Conservation (phyloP, 306 rosid genomes). For the Cucumis hystrix region DNA sequence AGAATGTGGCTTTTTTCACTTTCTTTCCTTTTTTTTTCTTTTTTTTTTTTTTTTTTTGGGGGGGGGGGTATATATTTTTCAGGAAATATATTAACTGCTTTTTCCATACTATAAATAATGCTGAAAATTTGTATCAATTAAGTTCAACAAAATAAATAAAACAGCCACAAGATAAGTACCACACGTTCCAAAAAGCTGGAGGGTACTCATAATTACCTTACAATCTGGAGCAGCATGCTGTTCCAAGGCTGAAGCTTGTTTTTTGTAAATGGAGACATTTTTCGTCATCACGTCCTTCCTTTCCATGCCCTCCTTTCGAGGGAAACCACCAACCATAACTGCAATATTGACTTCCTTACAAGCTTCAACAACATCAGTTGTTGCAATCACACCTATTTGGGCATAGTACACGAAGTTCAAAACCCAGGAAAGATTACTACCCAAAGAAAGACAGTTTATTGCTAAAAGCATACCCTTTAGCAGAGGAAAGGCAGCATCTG, state of each 20-base stretch:
- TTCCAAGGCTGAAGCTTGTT: slow-evolving; percentile 91
- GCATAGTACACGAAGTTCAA: not conserved
- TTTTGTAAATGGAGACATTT: slow-evolving; percentile 80
- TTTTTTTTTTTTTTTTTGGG: not conserved
- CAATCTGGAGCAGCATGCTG: slow-evolving; percentile 84
- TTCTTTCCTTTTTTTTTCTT: no score
- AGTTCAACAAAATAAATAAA: not conserved
- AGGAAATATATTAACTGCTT: not conserved
- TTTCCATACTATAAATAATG: no score
- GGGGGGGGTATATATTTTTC: not conserved
- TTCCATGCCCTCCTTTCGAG: slow-evolving; percentile 97
- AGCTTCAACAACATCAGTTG: slow-evolving; percentile 89
- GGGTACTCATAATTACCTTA: slow-evolving; percentile 35
- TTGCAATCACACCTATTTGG: slow-evolving; percentile 80
- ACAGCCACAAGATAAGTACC: not conserved
- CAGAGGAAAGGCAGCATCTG: slow-evolving; percentile 89
- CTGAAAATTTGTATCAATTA: not conserved
- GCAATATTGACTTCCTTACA: slow-evolving; percentile 82
- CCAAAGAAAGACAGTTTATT: not conserved
- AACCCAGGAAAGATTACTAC: not conserved
- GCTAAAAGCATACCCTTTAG: slow-evolving; percentile 40
- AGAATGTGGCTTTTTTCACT: not conserved
- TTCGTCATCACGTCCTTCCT: slow-evolving; percentile 93
- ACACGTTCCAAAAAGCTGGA: not conserved
- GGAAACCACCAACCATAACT: slow-evolving; percentile 97